Evolutionary conservation across 805 yeast genomes (phyloP).

Genomic region (Metschnikowia santaceciliae): DNA sequence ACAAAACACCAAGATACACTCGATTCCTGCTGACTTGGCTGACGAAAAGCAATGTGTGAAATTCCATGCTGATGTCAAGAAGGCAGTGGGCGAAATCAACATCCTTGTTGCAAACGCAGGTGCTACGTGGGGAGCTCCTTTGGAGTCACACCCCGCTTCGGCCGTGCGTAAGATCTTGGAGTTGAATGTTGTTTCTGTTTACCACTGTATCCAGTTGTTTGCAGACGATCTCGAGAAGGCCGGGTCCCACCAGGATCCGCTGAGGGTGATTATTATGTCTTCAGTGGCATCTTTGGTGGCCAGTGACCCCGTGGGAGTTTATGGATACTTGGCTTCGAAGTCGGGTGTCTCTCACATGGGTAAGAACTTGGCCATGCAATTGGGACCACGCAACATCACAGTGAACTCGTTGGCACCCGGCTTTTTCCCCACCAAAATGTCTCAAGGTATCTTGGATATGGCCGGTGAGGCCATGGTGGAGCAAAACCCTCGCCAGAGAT

Average conservation of each 20-base stretch:
- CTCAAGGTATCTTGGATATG: constrained; percentile 55
- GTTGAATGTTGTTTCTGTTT: constrained; percentile 66
- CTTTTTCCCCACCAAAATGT: constrained; percentile 72
- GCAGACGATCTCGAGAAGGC: constrained; percentile 53
- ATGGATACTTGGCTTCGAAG: constrained; percentile 70
- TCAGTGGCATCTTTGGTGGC: constrained; percentile 56
- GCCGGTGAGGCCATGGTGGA: constrained; percentile 46
- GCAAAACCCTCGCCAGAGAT: constrained; percentile 57
- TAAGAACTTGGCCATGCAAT: constrained; percentile 56
- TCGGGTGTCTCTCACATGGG: constrained; percentile 72
- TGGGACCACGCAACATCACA: constrained; percentile 63
- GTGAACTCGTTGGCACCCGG: constrained; percentile 76
- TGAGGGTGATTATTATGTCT: constrained; percentile 62
- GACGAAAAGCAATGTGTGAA: constrained; percentile 44
- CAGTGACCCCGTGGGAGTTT: constrained; percentile 50
- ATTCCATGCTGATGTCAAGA: constrained; percentile 40
- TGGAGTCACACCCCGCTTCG: constrained; percentile 54
- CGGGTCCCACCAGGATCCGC: constrained; percentile 52
- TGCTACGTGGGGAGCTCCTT: constrained; percentile 70
- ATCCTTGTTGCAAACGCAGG: constrained; percentile 76
- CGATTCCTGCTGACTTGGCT: constrained; percentile 58
- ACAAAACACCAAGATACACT: constrained; percentile 27
- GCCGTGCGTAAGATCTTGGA: constrained; percentile 62
- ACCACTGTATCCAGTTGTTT: constrained; percentile 59
- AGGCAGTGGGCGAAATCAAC: constrained; percentile 45